phyloP scores from a whole-genome alignment of 495 filamentous ascomycete species.

The Hypoxylon intermedium region DNA sequence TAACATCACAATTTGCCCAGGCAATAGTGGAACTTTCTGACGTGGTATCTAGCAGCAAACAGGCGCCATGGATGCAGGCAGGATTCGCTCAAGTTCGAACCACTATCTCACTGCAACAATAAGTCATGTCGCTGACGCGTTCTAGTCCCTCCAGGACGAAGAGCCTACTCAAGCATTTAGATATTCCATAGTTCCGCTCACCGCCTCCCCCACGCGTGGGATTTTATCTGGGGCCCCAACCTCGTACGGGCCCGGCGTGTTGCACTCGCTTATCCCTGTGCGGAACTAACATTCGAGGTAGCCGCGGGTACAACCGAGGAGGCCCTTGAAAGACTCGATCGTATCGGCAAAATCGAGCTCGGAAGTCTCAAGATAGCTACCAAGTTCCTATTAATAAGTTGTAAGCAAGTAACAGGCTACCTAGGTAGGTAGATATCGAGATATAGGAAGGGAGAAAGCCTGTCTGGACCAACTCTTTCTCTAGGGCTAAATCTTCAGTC shows the following conservation, averaged over 20 bases:
- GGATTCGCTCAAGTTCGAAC: too few relatives aligned
- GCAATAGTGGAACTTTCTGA: slow-evolving; percentile 3
- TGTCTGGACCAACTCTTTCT: not conserved
- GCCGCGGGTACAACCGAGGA: slow-evolving; percentile 1
- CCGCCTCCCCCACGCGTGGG: slow-evolving; percentile 2
- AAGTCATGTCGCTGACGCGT: not conserved
- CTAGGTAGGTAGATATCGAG: not conserved
- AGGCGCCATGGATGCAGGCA: too few relatives aligned
- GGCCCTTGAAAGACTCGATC: not conserved
- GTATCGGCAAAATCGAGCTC: not conserved
- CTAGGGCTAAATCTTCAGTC: not conserved
- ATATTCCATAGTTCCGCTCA: not conserved
- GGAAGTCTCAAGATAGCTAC: not conserved
- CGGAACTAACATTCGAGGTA: not conserved
- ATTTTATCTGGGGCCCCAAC: slow-evolving; percentile 2
- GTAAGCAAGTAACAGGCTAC: too few relatives aligned
- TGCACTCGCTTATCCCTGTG: slow-evolving; percentile 10
- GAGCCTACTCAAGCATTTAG: not conserved
- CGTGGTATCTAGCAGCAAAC: not conserved
- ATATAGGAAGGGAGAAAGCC: not conserved
- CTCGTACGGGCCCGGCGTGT: not conserved
- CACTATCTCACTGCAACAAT: not conserved
- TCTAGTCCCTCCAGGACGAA: not conserved
- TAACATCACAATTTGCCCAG: slow-evolving; percentile 11
- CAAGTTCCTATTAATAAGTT: too few relatives aligned